Percentiles rank a stretch among this genome's conserved stretches.
Evolutionary conservation across 2,329 filamentous ascomycete species (phyloP).

Genomic region (Chrysoporthe puriensis): DNA sequence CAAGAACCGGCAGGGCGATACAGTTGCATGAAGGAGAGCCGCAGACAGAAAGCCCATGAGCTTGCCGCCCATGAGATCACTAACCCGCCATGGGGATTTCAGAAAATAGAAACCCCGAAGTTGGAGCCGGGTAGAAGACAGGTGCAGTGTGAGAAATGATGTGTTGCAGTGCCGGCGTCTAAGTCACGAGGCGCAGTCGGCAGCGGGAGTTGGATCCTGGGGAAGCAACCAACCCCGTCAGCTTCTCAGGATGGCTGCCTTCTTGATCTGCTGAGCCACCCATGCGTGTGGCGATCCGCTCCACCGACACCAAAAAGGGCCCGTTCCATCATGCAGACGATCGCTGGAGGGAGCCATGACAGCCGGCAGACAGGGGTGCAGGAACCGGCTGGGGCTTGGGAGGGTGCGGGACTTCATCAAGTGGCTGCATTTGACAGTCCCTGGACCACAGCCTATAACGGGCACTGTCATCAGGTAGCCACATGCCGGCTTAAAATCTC

Average conservation of each 20-base stretch:
- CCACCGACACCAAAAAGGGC: neutral
- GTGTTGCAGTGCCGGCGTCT: neutral
- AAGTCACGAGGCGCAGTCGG: conserved; percentile 13
- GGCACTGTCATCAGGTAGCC: conserved; percentile 1
- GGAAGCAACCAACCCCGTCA: conserved; percentile 5
- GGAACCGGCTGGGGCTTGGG: conserved; percentile 10
- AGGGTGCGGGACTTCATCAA: conserved; percentile 4
- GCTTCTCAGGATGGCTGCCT: conserved; percentile 7
- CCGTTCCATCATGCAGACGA: conserved; percentile 10
- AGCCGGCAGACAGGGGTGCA: neutral
- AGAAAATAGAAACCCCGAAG: neutral
- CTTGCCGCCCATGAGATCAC: neutral
- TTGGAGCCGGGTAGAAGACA: neutral
- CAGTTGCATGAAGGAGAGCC: neutral
- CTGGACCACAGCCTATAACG: neutral
- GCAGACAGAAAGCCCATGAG: neutral
- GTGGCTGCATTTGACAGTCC: conserved; percentile 1
- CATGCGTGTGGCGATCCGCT: neutral
- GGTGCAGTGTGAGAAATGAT: neutral
- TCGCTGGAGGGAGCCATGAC: conserved; percentile 11
- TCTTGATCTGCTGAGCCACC: conserved; percentile 13
- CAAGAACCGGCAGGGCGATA: neutral
- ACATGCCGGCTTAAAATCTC: neutral
- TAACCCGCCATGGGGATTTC: neutral
- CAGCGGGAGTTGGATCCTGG: neutral